These are phyloP conservation scores for Colletotrichum sojae DNA, from an alignment of 2,329 filamentous ascomycete genomes.

Conservation along the genomic window DNA sequence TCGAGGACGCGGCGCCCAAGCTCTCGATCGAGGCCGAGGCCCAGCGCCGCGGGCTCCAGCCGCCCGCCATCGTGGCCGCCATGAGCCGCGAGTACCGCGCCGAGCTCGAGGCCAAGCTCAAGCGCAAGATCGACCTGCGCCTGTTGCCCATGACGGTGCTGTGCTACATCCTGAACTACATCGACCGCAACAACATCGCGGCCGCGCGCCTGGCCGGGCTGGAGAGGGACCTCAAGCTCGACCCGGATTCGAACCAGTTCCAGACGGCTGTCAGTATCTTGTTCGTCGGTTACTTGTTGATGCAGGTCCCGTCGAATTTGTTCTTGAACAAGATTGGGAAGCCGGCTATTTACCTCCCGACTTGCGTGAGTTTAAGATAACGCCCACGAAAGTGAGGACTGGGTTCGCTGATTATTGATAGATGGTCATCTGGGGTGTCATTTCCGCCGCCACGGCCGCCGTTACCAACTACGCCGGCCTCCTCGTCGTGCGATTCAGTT, in stretches of 20 bases:
- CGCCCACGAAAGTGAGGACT: no score
- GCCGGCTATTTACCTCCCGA: slow-evolving; percentile 61
- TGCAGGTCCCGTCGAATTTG: slow-evolving; percentile 67
- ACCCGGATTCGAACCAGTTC: slow-evolving; percentile 49
- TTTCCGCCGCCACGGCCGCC: slow-evolving; percentile 57
- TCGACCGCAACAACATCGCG: slow-evolving; percentile 57
- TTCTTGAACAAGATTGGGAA: slow-evolving; percentile 67
- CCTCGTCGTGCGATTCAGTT: slow-evolving; percentile 52
- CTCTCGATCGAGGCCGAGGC: slow-evolving; percentile 25
- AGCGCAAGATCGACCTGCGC: slow-evolving; percentile 57
- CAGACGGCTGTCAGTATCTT: slow-evolving; percentile 64
- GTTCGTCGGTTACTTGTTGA: slow-evolving; percentile 65
- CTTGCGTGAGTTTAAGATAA: slow-evolving; percentile 53
- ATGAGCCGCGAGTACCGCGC: slow-evolving; percentile 34
- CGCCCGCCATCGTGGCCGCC: slow-evolving; percentile 29
- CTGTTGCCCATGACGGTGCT: slow-evolving; percentile 67
- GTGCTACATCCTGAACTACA: slow-evolving; percentile 58
- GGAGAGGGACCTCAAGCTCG: slow-evolving; percentile 53
- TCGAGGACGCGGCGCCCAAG: slow-evolving; percentile 5
- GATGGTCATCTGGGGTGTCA: slow-evolving; percentile 61
- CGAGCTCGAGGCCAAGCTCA: slow-evolving; percentile 48
- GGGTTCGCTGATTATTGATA: background rate
- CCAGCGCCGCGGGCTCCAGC: slow-evolving; percentile 24
- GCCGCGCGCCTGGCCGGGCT: slow-evolving; percentile 67
- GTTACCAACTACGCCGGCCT: slow-evolving; percentile 51